These are phyloP conservation scores for Zygosaccharomyces kombuchaensis DNA, from an alignment of 805 yeast species.

Conservation along the genomic window DNA sequence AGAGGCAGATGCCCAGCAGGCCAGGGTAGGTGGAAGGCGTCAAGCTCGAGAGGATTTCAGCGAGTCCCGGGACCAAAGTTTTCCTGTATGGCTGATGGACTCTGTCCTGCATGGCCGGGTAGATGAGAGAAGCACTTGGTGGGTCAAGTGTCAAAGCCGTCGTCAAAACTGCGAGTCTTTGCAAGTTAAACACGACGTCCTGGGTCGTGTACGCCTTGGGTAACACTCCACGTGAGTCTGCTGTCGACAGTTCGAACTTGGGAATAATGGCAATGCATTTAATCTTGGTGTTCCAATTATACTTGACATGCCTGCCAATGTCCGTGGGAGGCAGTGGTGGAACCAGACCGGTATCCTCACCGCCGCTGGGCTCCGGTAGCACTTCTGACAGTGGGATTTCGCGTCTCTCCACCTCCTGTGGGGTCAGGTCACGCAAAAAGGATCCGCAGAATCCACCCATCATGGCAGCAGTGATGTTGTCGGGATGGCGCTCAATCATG, in stretches of 20 bases:
- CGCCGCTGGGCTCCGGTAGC: conserved; percentile 72
- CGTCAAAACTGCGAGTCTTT: conserved; percentile 87
- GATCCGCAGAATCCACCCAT: conserved; percentile 99
- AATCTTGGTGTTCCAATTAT: conserved; percentile 74
- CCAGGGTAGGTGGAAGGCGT: conserved; percentile 83
- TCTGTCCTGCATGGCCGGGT: conserved; percentile 94
- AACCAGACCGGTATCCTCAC: conserved; percentile 58
- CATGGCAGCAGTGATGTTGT: conserved; percentile 97
- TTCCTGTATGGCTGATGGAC: conserved; percentile 97
- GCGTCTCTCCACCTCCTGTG: conserved; percentile 66
- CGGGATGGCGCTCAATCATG: conserved; percentile 98
- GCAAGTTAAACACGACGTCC: conserved; percentile 89
- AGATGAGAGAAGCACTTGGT: conserved; percentile 78
- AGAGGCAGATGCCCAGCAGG: conserved; percentile 85
- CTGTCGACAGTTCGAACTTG: conserved; percentile 90
- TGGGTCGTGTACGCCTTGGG: conserved; percentile 72
- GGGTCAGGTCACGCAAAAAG: conserved; percentile 73
- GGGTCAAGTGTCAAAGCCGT: conserved; percentile 83
- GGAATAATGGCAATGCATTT: conserved; percentile 92
- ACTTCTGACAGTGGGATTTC: conserved; percentile 84
- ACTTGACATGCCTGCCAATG: conserved; percentile 85
- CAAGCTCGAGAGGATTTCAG: conserved; percentile 70
- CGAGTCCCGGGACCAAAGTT: conserved; percentile 84
- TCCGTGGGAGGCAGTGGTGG: conserved; percentile 81
- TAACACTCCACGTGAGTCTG: conserved; percentile 82